These are phyloP conservation scores for Coniferiporia weirii DNA, from an alignment of 1,284 basidiomycete genomes.

Conservation along the genomic window DNA sequence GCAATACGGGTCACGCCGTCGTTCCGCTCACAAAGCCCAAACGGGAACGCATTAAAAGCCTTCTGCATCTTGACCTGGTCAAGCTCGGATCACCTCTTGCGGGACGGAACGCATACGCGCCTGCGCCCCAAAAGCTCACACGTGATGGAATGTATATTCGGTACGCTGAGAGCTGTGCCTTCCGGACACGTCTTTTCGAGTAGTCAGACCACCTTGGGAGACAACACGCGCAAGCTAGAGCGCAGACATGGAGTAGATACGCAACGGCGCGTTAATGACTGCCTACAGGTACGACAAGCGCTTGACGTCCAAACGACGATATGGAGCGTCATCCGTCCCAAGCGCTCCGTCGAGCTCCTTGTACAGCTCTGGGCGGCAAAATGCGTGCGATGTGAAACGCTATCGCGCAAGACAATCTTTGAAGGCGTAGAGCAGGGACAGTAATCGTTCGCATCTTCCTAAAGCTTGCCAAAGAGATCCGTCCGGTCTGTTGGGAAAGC, in stretches of 20 bases:
- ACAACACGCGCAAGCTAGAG: slow-evolving; percentile 80
- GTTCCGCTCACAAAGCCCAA: slow-evolving; percentile 47
- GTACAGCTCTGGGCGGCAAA: slow-evolving; percentile 70
- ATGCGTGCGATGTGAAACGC: slow-evolving; percentile 75
- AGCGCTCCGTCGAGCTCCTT: slow-evolving; percentile 77
- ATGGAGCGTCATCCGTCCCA: slow-evolving; percentile 50
- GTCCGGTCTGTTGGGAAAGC: slow-evolving; percentile 10
- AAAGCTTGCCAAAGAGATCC: slow-evolving; percentile 14
- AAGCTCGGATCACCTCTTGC: slow-evolving; percentile 79
- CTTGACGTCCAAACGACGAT: slow-evolving; percentile 60
- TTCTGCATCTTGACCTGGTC: slow-evolving; percentile 56
- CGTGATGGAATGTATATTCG: slow-evolving; percentile 78
- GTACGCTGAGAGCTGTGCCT: slow-evolving; percentile 70
- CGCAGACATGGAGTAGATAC: slow-evolving; percentile 75
- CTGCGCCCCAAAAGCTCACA: slow-evolving; percentile 65
- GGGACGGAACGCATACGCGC: slow-evolving; percentile 67
- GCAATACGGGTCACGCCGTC: too few relatives aligned
- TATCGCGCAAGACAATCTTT: slow-evolving; percentile 79
- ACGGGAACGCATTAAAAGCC: slow-evolving; percentile 73
- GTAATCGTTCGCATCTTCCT: slow-evolving; percentile 40
- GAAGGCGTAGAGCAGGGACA: background rate
- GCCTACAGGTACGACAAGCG: slow-evolving; percentile 71
- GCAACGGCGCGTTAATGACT: slow-evolving; percentile 78
- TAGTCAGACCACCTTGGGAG: slow-evolving; percentile 62
- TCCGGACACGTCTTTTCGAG: slow-evolving; percentile 58